Base-by-base conservation (phyloP, 176 grass and related monocot species). In the Carex littledalei region DNA sequence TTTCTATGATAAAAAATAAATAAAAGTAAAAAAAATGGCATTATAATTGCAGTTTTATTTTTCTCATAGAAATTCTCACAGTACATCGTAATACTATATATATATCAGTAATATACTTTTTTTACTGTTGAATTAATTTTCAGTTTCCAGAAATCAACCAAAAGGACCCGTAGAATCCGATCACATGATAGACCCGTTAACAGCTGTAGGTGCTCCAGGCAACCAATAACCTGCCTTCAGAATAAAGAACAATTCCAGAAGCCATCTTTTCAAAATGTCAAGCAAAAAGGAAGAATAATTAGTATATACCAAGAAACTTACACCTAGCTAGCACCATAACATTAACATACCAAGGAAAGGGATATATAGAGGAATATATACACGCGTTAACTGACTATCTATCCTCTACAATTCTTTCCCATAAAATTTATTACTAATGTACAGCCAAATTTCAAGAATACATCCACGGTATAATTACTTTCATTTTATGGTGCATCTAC, bases 341-440 rank as follows among this genome's bases (percentile, higher is more conserved):
- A 83, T 83, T 64, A 64, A 8, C 39, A 83, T 83, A 68, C 80
- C 56, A 32, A 83, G 45, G 80, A 83, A 47, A 83, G 12, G 80
- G 80, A 83, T 24, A 24, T 24, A 24, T 83, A 34, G 39, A 83
- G 12, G 12, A 47, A 64, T 81, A n/a, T n/a, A n/a, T n/a, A 64
- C 29, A 64, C 20, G 54, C 79, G 60, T 81, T 63, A 43, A 34
- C 4, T 81, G 11, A 21, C 3, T 20, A 43, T 63, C 7, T 47
- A 0, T 59, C 58, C 60, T 63, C 79, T 64, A 60, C 57, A 81
- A 81, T 63, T 4, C 5, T 22, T 8, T 24, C 21, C 20, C n/a
- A 45, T 64, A 47, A 0, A 49, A 60, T 60, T 59, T 60, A 59
- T 18, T 59, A 17, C 16, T 59, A 6, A 6, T 5, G 2, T 1